Evolutionary conservation across 2,329 filamentous ascomycete species (phyloP).

Genomic region (Penicillium paneum): DNA sequence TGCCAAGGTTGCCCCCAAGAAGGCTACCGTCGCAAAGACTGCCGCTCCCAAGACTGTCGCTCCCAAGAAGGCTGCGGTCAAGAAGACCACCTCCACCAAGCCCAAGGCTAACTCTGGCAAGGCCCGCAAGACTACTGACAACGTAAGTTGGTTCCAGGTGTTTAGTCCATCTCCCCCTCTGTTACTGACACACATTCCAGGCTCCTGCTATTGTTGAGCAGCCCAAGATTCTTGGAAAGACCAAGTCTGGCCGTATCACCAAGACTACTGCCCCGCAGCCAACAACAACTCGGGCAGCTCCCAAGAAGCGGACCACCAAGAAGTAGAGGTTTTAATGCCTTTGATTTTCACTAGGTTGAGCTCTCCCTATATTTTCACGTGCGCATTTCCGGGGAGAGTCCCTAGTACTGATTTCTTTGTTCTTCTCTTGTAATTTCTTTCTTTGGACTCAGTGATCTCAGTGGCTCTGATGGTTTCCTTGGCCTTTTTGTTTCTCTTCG

Average conservation of each 20-base stretch:
- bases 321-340: constrained; percentile 35
- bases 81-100: constrained; percentile 52
- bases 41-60: constrained; percentile 44
- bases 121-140: constrained; percentile 51
- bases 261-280: constrained; percentile 58
- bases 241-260: constrained; percentile 80
- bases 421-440: constrained; percentile 30
- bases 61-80: constrained; percentile 47
- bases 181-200: constrained; percentile 38
- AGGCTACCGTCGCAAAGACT: no score
- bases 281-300: constrained; percentile 38
- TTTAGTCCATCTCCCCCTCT: neutral
- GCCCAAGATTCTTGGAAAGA: constrained; percentile 69
- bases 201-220: constrained; percentile 67
- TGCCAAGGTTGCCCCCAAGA: constrained; percentile 38
- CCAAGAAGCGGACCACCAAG: constrained; percentile 48
- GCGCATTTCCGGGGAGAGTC: constrained; percentile 22
- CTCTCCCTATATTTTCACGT: constrained; percentile 23
- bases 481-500: constrained; percentile 16
- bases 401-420: constrained; percentile 3
- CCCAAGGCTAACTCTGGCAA: constrained; percentile 54
- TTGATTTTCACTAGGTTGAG: constrained; percentile 8
- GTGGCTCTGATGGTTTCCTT: constrained; percentile 19
- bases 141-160: constrained; percentile 29
- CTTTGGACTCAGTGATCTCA: constrained; percentile 30